Percentiles rank a stretch among this genome's conserved stretches.
Evolutionary conservation across 2,329 filamentous ascomycete species (phyloP).

Genomic region (Metarhizium anisopliae): DNA sequence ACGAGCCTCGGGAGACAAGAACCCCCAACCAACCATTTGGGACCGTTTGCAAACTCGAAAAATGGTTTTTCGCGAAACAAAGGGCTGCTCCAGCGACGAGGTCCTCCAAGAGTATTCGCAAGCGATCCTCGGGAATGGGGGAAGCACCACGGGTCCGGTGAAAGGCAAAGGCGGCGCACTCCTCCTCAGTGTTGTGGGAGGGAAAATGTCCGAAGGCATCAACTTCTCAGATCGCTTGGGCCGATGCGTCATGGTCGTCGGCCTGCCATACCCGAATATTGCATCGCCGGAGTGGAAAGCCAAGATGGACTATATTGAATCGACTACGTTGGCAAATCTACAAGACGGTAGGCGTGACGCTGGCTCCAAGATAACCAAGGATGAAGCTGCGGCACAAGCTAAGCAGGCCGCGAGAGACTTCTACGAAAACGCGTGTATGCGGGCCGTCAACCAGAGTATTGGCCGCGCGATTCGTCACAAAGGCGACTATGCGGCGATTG

Average conservation of each 20-base stretch:
- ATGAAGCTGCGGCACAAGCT: constrained; percentile 20
- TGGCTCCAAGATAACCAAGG: constrained; percentile 11
- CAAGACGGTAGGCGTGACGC: neutral
- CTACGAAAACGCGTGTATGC: constrained; percentile 93
- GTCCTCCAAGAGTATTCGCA: constrained; percentile 64
- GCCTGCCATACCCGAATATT: constrained; percentile 86
- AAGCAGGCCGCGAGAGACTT: constrained; percentile 64
- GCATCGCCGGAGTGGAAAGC: constrained; percentile 88
- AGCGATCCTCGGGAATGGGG: constrained; percentile 45
- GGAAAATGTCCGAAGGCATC: constrained; percentile 94
- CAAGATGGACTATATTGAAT: constrained; percentile 78
- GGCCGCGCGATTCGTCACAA: constrained; percentile 84
- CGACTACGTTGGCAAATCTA: constrained; percentile 36
- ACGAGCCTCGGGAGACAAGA: constrained; percentile 24
- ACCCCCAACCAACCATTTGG: constrained; percentile 40
- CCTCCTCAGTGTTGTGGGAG: constrained; percentile 83
- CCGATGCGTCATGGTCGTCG: constrained; percentile 83
- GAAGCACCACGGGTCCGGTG: neutral
- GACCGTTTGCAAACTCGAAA: constrained; percentile 51
- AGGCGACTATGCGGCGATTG: constrained; percentile 81
- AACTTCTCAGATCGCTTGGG: constrained; percentile 92
- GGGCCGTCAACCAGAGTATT: constrained; percentile 94
- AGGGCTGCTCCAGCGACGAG: constrained; percentile 52
- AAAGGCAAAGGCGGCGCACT: constrained; percentile 52
- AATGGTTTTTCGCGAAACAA: constrained; percentile 50